Evolutionary conservation across 768 basidiomycete species (phyloP).

Genomic region (Psilocybe cyanescens): DNA sequence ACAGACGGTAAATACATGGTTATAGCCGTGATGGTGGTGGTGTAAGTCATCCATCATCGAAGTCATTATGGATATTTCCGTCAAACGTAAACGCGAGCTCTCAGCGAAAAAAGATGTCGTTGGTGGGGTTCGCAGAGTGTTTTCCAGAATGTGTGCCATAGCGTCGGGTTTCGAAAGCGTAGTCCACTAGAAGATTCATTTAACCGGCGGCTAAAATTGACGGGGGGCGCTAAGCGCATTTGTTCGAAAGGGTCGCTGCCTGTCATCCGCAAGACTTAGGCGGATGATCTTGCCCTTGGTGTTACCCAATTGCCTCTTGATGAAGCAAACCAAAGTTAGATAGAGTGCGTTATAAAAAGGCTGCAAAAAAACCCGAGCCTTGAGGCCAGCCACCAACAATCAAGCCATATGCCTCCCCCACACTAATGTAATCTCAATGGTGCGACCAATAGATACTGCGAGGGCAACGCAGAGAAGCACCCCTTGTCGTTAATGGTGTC

Average conservation of each 20-base stretch:
- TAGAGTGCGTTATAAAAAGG: neutral
- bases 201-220: neutral
- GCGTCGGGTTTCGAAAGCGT: neutral
- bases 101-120: neutral
- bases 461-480: conserved; percentile 5
- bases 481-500: conserved; percentile 7
- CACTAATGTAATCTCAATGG: neutral
- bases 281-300: neutral
- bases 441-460: conserved; percentile 4
- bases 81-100: neutral
- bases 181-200: neutral
- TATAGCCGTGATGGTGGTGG: conserved; percentile 8
- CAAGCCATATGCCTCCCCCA: neutral
- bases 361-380: neutral
- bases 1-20: neutral
- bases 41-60: neutral
- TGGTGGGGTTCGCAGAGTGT: neutral
- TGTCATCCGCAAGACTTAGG: neutral
- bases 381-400: neutral
- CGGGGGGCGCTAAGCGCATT: neutral
- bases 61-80: conserved; percentile 4
- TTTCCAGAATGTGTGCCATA: neutral
- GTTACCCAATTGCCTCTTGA: neutral
- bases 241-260: neutral
- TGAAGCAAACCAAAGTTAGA: neutral